Conservation (phyloP, 495 filamentous ascomycete genomes). For the Aspergillus diversus region DNA sequence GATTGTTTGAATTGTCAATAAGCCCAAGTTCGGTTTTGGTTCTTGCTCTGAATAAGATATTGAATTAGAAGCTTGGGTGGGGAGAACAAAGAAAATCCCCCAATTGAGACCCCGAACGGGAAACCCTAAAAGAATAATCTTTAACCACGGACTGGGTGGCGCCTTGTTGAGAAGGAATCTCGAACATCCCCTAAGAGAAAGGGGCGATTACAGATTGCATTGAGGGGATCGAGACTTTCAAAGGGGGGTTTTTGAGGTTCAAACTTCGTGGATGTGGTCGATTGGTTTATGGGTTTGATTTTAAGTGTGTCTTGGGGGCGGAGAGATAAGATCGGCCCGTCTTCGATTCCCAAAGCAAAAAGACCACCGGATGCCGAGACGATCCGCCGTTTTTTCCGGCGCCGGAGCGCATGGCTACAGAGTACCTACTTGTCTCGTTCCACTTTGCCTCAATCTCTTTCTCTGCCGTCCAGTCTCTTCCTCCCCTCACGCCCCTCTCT, state of each 20-base stretch:
- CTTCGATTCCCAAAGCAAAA: constrained; percentile 16
- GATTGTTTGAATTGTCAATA: constrained; percentile 5
- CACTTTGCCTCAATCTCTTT: constrained; percentile 20
- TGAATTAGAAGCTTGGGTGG: constrained; percentile 21
- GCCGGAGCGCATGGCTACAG: constrained; percentile 25
- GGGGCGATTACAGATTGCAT: no score
- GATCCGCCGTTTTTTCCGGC: constrained; percentile 50
- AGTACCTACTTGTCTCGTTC: constrained; percentile 23
- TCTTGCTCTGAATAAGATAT: constrained; percentile 16
- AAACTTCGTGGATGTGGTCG: no score
- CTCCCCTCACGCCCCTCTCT: constrained; percentile 15
- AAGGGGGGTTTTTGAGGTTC: no score
- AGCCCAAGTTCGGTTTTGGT: background rate
- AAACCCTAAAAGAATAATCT: background rate
- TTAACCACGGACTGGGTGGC: no score
- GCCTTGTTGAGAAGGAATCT: no score
- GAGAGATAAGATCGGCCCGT: constrained; percentile 50
- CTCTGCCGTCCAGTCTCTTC: constrained; percentile 9
- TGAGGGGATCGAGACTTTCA: no score
- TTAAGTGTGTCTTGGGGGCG: background rate
- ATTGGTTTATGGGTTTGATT: no score
- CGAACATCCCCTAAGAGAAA: no score
- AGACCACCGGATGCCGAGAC: constrained; percentile 40
- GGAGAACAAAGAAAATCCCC: background rate
- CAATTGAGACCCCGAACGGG: constrained; percentile 14